Conservation (phyloP, 2,329 filamentous ascomycete species). For the Aspergillus calidoustus region DNA sequence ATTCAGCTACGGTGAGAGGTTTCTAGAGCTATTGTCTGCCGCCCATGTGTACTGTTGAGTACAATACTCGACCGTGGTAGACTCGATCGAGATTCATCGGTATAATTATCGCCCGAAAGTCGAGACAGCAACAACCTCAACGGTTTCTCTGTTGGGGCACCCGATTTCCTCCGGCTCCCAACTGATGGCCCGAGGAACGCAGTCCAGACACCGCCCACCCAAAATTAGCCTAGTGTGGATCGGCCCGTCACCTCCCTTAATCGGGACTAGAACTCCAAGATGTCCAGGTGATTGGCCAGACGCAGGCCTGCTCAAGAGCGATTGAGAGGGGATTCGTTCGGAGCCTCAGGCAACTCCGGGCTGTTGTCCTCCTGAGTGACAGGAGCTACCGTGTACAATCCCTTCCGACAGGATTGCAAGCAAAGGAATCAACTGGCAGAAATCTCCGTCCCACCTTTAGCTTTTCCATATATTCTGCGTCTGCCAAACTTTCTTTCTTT, state of each 20-base stretch:
- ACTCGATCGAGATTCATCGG: background rate
- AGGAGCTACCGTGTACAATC: conserved; percentile 19
- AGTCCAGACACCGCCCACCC: conserved; percentile 13
- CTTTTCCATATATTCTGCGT: background rate
- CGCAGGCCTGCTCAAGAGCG: background rate
- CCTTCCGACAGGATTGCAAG: conserved; percentile 3
- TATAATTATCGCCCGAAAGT: background rate
- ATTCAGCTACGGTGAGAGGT: no score
- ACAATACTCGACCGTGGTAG: no score
- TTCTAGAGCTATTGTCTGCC: no score
- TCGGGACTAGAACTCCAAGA: conserved; percentile 1
- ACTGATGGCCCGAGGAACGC: conserved; percentile 23
- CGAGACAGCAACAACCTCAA: conserved; percentile 3
- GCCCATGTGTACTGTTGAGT: no score
- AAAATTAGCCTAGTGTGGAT: conserved; percentile 14
- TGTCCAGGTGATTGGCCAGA: background rate
- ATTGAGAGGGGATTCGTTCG: background rate
- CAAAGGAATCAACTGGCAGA: conserved; percentile 10
- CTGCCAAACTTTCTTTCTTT: conserved; percentile 8
- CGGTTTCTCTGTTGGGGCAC: conserved; percentile 25
- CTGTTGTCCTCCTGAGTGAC: conserved; percentile 11
- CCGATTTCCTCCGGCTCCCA: conserved; percentile 30
- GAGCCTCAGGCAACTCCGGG: conserved; percentile 12
- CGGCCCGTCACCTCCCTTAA: conserved; percentile 2
- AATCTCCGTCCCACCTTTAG: conserved; percentile 18